Conservation (phyloP, 331 rosid genomes). For the Malus hybrid region DNA sequence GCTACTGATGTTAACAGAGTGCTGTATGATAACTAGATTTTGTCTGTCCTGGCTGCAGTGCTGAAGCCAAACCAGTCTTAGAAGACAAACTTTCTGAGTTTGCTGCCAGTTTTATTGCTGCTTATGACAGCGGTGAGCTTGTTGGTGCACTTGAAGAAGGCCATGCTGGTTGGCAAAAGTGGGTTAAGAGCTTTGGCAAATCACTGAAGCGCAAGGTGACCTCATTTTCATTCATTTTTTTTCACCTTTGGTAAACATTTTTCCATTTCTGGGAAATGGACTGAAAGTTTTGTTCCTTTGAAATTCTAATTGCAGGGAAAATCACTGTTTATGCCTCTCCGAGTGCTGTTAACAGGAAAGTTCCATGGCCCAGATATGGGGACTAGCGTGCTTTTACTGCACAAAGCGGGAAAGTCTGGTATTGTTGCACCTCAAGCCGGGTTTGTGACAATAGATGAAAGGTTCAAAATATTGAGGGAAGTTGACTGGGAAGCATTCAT, state of each 20-base stretch:
- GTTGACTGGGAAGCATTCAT: constrained; percentile 66
- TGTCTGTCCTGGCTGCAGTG: constrained; percentile 49
- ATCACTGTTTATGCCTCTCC: constrained; percentile 90
- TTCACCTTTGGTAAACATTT: not conserved
- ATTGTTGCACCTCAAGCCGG: constrained; percentile 41
- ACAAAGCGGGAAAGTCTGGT: constrained; percentile 52
- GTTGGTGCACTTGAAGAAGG: constrained; percentile 76
- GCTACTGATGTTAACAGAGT: not conserved
- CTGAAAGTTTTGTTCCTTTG: not conserved
- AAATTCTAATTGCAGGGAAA: constrained; percentile 51
- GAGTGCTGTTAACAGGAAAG: constrained; percentile 85
- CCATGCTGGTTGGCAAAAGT: constrained; percentile 83
- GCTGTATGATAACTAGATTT: not conserved
- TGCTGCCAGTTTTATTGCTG: constrained; percentile 62
- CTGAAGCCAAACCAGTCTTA: constrained; percentile 61
- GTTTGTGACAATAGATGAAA: constrained; percentile 46
- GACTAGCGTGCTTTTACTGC: constrained; percentile 45
- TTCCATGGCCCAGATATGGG: constrained; percentile 96
- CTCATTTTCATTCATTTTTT: not conserved
- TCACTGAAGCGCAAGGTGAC: constrained; percentile 78
- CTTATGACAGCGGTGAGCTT: constrained; percentile 78
- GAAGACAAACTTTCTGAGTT: constrained; percentile 75
- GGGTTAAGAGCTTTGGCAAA: constrained; percentile 94
- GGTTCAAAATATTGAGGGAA: constrained; percentile 61
- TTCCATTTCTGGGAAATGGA: not conserved